Conservation (phyloP, 768 basidiomycete genomes). For the Imleria badia region DNA sequence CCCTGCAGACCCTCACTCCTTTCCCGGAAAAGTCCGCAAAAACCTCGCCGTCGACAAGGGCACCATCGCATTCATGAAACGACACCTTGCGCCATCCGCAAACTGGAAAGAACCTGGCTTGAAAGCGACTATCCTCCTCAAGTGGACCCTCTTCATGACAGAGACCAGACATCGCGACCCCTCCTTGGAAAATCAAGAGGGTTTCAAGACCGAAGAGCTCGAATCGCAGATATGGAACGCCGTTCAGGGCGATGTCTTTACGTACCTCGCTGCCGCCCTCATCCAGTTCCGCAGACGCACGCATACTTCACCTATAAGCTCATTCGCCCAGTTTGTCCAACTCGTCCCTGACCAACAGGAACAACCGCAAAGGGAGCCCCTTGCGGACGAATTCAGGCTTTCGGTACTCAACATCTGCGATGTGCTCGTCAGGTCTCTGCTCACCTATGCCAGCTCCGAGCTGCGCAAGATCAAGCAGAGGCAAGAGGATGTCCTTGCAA, state of each 20-base stretch:
- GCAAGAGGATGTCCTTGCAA: conserved; percentile 83
- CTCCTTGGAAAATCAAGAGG: conserved; percentile 59
- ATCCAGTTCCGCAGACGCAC: conserved; percentile 50
- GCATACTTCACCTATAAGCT: conserved; percentile 33
- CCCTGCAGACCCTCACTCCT: conserved; percentile 53
- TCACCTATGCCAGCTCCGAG: conserved; percentile 77
- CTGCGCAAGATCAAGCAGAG: conserved; percentile 84
- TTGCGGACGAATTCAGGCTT: conserved; percentile 47
- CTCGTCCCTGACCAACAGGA: conserved; percentile 37
- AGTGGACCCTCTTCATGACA: conserved; percentile 86
- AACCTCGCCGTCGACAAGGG: conserved; percentile 45
- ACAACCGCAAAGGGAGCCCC: conserved; percentile 36
- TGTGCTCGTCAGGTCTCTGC: conserved; percentile 64
- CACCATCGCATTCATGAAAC: conserved; percentile 58
- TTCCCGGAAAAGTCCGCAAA: conserved; percentile 46
- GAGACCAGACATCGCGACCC: conserved; percentile 70
- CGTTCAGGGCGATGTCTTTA: conserved; percentile 80
- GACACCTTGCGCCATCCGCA: conserved; percentile 48
- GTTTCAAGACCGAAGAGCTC: conserved; percentile 74
- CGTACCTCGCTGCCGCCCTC: conserved; percentile 62
- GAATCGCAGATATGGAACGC: conserved; percentile 82
- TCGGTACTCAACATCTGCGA: conserved; percentile 66
- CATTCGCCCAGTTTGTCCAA: conserved; percentile 41
- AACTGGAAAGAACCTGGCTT: conserved; percentile 71
- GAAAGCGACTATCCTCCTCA: conserved; percentile 72